phyloP scores from a whole-genome alignment of 768 basidiomycete species.

The Russula sp. region DNA sequence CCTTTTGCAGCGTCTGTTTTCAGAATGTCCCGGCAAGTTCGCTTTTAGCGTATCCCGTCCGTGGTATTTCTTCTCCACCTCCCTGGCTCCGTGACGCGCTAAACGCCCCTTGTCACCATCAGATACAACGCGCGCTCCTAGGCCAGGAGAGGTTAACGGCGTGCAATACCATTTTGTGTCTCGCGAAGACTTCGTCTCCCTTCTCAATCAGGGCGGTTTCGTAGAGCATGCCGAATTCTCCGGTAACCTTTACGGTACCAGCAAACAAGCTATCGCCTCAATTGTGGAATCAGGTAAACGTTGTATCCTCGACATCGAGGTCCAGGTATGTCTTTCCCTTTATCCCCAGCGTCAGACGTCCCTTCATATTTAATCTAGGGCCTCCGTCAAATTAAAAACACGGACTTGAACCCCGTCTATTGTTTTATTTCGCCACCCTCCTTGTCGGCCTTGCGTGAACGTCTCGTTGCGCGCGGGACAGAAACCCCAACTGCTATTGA shows the following conservation, averaged over 20 bases:
- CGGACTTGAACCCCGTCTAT: conserved; percentile 76
- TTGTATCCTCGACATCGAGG: conserved; percentile 94
- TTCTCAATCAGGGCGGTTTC: conserved; percentile 69
- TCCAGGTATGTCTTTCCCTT: conserved; percentile 56
- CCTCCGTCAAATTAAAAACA: conserved; percentile 84
- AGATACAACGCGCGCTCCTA: conserved; percentile 88
- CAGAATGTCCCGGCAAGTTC: conserved; percentile 75
- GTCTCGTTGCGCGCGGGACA: conserved; percentile 77
- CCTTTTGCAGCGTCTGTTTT: conserved; percentile 74
- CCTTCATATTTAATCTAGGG: conserved; percentile 47
- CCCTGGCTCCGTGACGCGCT: conserved; percentile 3
- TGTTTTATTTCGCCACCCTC: conserved; percentile 91
- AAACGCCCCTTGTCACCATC: conserved; percentile 1
- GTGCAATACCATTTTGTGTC: conserved; percentile 84
- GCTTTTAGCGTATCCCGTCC: conserved; percentile 92
- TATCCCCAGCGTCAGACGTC: not conserved
- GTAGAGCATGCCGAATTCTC: conserved; percentile 95
- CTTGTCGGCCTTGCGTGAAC: conserved; percentile 57
- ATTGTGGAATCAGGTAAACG: conserved; percentile 65
- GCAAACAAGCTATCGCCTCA: conserved; percentile 63
- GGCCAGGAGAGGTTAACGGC: conserved; percentile 77
- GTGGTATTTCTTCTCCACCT: conserved; percentile 3
- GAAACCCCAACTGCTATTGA: conserved; percentile 68
- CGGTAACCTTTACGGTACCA: conserved; percentile 90
- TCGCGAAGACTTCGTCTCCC: conserved; percentile 59